Base-by-base conservation (phyloP, 176 grass and related monocot species). In the Pharus latifolius region DNA sequence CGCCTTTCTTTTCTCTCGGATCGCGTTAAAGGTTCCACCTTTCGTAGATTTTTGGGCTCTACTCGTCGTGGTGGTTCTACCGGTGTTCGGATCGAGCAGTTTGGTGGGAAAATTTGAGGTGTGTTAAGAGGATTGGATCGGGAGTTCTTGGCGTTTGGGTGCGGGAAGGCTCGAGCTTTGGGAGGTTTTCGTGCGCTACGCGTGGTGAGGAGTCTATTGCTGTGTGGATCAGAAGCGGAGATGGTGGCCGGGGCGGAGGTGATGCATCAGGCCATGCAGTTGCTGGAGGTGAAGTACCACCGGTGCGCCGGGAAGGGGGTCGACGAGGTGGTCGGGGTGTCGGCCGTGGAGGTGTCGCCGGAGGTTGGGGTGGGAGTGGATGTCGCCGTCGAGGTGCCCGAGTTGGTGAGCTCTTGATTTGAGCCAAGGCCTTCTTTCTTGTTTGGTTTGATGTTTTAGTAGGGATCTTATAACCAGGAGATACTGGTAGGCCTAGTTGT, bases 161-260 rank as follows among this genome's bases (percentile, higher is more conserved):
- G 48, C 49, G 27, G 40, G 29, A 56, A 63, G 73, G 57, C 27
- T 62, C 43, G 29, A 43, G 17, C 67, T 75, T 77, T 67, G 29
- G 63, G 76, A 29, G 49, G 47, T 27, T 28, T 56, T 60, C 58
- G 37, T 49, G 22, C 13, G 26, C 34, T 31, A 25, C 16, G 10
- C 47, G 35, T n/a, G 5, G 63, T 48, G 32, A 48, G 66, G 24
- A 63, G 27, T 32, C 16, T 30, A 8, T 52, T 28, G 60, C 17
- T 67, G 48, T 50, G 72, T 14, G 71, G 19, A 43, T 84, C 37
- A 48, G 78, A 55, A 45, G 31, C 57, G 73, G 81, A 81, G 78
- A 98, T 98, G 89, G 94, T 90, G 34, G 94, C 90, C 25, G 94
- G 77, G 31, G 66, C 86, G 73, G 84, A 98, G 70, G 69, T 88